Percentiles rank a stretch among this genome's conserved stretches.
These are phyloP conservation scores for Rhodocollybia butyracea DNA, from an alignment of 768 basidiomycete species.

Conservation along the genomic window DNA sequence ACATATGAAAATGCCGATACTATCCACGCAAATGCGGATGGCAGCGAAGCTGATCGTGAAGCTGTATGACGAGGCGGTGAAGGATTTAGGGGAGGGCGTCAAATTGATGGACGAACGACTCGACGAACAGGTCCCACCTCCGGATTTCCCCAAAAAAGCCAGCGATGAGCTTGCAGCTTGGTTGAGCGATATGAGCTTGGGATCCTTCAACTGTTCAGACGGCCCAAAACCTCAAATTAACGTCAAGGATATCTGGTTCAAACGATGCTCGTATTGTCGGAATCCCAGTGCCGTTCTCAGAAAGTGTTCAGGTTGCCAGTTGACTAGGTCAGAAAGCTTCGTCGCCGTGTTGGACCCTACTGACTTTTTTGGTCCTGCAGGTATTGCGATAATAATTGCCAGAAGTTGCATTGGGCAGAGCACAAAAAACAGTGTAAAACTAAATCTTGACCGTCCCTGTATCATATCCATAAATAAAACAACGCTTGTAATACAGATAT, in stretches of 20 bases:
- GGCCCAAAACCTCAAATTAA: too few species aligned
- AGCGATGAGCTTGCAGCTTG: not conserved
- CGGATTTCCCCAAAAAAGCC: not conserved
- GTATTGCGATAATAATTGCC: slow-evolving; percentile 43
- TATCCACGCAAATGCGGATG: not conserved
- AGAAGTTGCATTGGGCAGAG: slow-evolving; percentile 35
- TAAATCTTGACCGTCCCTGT: not conserved
- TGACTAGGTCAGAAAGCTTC: slow-evolving; percentile 36
- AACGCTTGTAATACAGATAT: too few species aligned
- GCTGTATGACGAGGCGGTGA: not conserved
- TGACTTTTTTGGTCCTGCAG: slow-evolving; percentile 19
- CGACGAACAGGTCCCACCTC: not conserved
- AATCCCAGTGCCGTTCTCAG: slow-evolving; percentile 57
- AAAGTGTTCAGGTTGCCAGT: slow-evolving; percentile 46
- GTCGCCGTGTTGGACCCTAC: too few species aligned
- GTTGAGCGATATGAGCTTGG: not conserved
- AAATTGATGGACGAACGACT: not conserved
- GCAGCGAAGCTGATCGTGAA: not conserved
- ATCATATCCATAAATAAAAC: too few species aligned
- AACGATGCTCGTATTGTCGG: slow-evolving; percentile 57
- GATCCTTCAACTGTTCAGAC: not conserved
- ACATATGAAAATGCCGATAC: not conserved
- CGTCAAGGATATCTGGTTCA: too few species aligned
- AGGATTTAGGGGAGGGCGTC: not conserved
- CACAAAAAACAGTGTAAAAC: slow-evolving; percentile 31